Conservation (phyloP, 106 monocot genomes). For the Vanilla planifolia region DNA sequence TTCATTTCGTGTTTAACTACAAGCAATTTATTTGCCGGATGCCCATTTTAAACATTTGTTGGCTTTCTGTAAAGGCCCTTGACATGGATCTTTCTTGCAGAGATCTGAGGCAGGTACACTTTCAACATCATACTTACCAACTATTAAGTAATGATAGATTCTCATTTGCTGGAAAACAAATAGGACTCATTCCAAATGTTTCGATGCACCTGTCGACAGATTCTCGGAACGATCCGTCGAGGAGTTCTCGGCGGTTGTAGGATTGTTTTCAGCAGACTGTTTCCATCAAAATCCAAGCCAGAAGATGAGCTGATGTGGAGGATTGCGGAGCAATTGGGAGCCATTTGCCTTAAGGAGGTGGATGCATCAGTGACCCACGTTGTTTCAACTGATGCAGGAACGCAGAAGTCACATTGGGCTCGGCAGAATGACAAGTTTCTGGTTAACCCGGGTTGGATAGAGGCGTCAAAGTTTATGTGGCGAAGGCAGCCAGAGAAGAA, state of each 20-base stretch:
- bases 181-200: too few relatives aligned
- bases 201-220: too few relatives aligned
- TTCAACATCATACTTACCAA: not conserved
- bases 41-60: not conserved
- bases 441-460: conserved; percentile 80
- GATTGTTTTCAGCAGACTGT: conserved; percentile 67
- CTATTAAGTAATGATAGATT: too few relatives aligned
- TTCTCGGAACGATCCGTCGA: conserved; percentile 33
- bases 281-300: conserved; percentile 25
- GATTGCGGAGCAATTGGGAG: conserved; percentile 70
- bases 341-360: conserved; percentile 46
- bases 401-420: conserved; percentile 72
- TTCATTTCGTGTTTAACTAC: not conserved
- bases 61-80: conserved; percentile 24
- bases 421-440: conserved; percentile 61
- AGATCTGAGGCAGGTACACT: conserved; percentile 68
- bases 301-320: conserved; percentile 74
- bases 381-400: conserved; percentile 38
- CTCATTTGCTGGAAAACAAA: too few relatives aligned
- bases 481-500: conserved; percentile 46
- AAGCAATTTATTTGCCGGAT: not conserved
- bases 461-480: conserved; percentile 75
- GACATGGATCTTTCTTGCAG: conserved; percentile 32
- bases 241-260: conserved; percentile 68
- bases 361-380: conserved; percentile 70